Evolutionary conservation across 768 basidiomycete species (phyloP).

Genomic region (Rhodotorula babjevae): DNA sequence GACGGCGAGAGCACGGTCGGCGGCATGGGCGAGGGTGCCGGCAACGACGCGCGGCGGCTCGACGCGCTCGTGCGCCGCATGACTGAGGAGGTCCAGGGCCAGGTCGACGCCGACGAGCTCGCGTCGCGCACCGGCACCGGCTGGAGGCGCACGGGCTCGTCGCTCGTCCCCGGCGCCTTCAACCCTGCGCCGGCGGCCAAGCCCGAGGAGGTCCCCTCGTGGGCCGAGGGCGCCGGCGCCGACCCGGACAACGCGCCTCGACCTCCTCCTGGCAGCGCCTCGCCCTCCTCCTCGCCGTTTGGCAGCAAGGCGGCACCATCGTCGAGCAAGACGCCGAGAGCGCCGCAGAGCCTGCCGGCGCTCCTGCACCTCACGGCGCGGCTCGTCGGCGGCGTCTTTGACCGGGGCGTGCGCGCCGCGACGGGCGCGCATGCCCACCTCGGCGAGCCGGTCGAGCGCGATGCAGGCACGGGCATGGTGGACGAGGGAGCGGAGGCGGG

Average conservation of each 20-base stretch:
- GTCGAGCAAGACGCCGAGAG: neutral
- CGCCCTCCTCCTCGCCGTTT: too few relatives aligned
- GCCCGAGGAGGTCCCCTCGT: neutral
- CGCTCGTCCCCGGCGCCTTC: neutral
- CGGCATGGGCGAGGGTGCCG: too few relatives aligned
- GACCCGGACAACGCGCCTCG: neutral
- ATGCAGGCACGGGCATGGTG: neutral
- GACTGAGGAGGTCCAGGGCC: constrained; percentile 18
- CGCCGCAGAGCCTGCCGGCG: neutral
- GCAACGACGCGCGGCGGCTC: neutral
- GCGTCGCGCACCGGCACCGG: too few relatives aligned
- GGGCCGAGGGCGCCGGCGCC: neutral
- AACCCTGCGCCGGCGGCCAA: neutral
- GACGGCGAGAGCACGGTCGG: too few relatives aligned
- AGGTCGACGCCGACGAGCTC: constrained; percentile 7
- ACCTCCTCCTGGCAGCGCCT: neutral
- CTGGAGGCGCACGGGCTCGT: neutral
- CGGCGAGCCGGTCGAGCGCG: neutral
- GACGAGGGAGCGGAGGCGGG: neutral
- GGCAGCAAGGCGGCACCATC: too few relatives aligned
- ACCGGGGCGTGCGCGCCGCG: neutral
- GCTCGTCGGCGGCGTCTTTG: neutral
- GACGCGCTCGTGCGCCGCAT: constrained; percentile 3
- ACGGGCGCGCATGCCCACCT: neutral
- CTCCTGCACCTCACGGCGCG: constrained; percentile 20